Percentiles rank a stretch among this genome's conserved stretches.
phyloP scores from a whole-genome alignment of 345 rosid species.

The Cardamine occulta region DNA sequence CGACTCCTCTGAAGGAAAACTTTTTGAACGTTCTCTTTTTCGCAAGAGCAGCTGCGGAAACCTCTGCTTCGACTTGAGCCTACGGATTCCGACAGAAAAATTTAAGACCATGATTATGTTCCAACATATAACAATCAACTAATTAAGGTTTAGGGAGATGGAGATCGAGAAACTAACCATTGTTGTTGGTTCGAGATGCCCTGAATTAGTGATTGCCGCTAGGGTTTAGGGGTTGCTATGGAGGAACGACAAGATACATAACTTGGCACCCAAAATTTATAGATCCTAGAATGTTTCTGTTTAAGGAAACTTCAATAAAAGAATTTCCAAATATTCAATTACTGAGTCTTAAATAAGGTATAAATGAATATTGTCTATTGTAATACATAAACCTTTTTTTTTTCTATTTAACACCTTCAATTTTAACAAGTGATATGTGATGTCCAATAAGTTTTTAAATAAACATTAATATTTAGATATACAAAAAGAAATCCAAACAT shows the following conservation, averaged over 20 bases:
- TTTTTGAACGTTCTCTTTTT: slow-evolving; percentile 82
- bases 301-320: background rate
- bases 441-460: background rate
- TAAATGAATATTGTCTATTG: background rate
- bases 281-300: background rate
- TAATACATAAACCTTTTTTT: background rate
- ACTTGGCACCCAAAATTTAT: background rate
- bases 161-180: slow-evolving; percentile 17
- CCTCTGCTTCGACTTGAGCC: slow-evolving; percentile 51
- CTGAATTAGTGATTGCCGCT: background rate
- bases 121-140: background rate
- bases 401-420: background rate
- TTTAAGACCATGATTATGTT: slow-evolving; percentile 50
- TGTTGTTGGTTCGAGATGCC: slow-evolving; percentile 51
- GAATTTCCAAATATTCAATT: background rate
- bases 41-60: slow-evolving; percentile 45
- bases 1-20: slow-evolving; percentile 75
- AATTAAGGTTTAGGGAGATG: background rate
- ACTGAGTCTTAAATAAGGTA: background rate
- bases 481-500: background rate
- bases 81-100: background rate
- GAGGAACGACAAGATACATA: slow-evolving; percentile 3
- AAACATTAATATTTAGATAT: background rate
- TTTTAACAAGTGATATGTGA: background rate
- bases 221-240: slow-evolving; percentile 18